A percentile compares a stretch with the other conserved stretches of the same genome.
These are phyloP conservation scores for Pseudogymnoascus sp. DNA, from an alignment of 2,329 filamentous ascomycete genomes.

Conservation along the genomic window DNA sequence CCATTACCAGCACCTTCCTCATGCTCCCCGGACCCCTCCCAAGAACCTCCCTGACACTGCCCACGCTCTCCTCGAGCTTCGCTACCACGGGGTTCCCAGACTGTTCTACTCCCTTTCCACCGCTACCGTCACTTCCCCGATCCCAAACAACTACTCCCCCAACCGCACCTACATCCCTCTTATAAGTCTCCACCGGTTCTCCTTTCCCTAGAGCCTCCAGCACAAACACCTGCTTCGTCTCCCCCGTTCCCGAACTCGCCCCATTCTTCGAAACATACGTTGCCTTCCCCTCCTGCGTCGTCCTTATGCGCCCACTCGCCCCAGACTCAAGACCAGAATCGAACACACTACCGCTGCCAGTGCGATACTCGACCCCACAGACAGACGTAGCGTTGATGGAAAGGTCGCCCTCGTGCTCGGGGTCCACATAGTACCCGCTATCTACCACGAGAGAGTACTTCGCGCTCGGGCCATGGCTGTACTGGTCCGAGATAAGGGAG, in stretches of 20 bases:
- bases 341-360: constrained; percentile 21
- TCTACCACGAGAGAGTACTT: constrained; percentile 53
- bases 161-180: constrained; percentile 43
- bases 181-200: constrained; percentile 40
- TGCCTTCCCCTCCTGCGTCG: constrained; percentile 49
- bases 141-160: constrained; percentile 46
- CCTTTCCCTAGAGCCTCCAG: neutral
- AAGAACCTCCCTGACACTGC: constrained; percentile 27
- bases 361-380: constrained; percentile 21
- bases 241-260: constrained; percentile 29
- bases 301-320: constrained; percentile 34
- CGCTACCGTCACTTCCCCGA: constrained; percentile 28
- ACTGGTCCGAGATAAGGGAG: constrained; percentile 22
- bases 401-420: constrained; percentile 39
- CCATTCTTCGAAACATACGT: constrained; percentile 36
- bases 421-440: constrained; percentile 36
- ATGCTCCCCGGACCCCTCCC: constrained; percentile 29
- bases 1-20: constrained; percentile 18
- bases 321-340: constrained; percentile 34
- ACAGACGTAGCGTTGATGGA: constrained; percentile 36
- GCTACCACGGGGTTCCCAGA: constrained; percentile 7
- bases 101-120: constrained; percentile 13
- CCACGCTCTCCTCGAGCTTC: constrained; percentile 9
- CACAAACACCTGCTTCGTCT: constrained; percentile 27
- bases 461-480: constrained; percentile 34